Percentiles rank a stretch among this genome's conserved stretches.
Evolutionary conservation across 2,329 filamentous ascomycete genomes (phyloP).

Genomic region (Fusarium caatingaense): DNA sequence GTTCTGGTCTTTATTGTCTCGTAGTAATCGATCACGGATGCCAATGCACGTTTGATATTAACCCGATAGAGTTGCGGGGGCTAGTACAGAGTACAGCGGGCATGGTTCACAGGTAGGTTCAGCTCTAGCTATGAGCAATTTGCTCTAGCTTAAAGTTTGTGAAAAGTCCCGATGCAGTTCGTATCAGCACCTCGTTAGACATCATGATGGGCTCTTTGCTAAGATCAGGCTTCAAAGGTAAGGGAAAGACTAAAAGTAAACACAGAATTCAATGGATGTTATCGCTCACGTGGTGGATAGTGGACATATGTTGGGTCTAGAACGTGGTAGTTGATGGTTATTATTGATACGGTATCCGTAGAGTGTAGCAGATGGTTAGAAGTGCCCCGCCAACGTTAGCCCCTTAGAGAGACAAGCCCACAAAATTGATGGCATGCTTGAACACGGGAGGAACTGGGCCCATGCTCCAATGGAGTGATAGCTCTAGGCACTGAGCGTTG

Average conservation of each 20-base stretch:
- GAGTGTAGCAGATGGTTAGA: not conserved
- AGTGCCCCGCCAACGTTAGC: conserved; percentile 31
- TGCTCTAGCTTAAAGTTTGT: not conserved
- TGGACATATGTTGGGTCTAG: conserved; percentile 17
- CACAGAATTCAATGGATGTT: not conserved
- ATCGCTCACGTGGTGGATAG: conserved; percentile 19
- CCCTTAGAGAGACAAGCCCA: conserved; percentile 24
- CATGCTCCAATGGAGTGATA: conserved; percentile 21
- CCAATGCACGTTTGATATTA: not conserved
- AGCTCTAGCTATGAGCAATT: not conserved
- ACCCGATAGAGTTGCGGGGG: not conserved
- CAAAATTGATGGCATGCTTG: conserved; percentile 11
- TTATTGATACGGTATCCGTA: conserved; percentile 8
- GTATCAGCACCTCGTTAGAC: not conserved
- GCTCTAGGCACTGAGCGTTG: conserved; percentile 34
- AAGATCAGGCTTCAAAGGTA: not conserved
- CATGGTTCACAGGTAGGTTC: not conserved
- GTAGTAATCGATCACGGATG: not conserved
- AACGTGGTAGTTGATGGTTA: conserved; percentile 15
- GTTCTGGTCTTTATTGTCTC: not conserved
- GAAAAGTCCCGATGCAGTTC: not conserved
- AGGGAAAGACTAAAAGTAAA: not conserved
- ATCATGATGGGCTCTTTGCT: not conserved
- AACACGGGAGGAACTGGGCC: conserved; percentile 22
- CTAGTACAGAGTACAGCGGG: not conserved